Evolutionary conservation across 2,329 filamentous ascomycete genomes (phyloP).

Genomic region (Didymella segeticola): DNA sequence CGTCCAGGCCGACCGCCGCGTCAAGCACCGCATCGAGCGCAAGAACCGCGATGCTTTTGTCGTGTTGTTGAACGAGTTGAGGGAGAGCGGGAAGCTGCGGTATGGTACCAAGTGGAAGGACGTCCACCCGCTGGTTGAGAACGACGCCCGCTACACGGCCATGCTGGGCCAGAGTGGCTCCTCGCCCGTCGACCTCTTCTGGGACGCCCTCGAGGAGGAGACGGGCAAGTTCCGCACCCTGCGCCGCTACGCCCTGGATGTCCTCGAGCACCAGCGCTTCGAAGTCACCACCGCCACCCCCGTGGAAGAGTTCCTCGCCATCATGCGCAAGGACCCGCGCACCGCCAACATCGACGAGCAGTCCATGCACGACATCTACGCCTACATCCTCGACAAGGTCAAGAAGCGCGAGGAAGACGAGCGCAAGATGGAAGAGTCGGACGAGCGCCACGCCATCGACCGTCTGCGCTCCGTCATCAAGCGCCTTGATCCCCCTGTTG

Average conservation of each 20-base stretch:
- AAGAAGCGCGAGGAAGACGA: constrained; percentile 84
- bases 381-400: constrained; percentile 86
- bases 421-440: constrained; percentile 78
- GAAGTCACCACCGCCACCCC: constrained; percentile 87
- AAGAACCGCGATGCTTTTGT: constrained; percentile 84
- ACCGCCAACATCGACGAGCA: constrained; percentile 87
- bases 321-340: constrained; percentile 85
- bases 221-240: constrained; percentile 83
- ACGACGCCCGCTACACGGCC: constrained; percentile 81
- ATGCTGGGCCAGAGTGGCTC: constrained; percentile 87
- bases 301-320: constrained; percentile 82
- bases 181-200: constrained; percentile 89
- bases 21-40: constrained; percentile 80
- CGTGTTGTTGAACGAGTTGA: constrained; percentile 75
- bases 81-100: constrained; percentile 79
- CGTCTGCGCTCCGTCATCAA: constrained; percentile 86
- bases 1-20: constrained; percentile 84
- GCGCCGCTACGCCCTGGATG: constrained; percentile 84
- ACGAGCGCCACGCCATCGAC: constrained; percentile 84
- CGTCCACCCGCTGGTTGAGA: constrained; percentile 74
- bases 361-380: constrained; percentile 80
- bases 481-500: constrained; percentile 84
- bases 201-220: constrained; percentile 94
- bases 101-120: constrained; percentile 90
- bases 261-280: constrained; percentile 91